Base-by-base conservation (phyloP, 768 basidiomycete species). In the Agaricus blazei region DNA sequence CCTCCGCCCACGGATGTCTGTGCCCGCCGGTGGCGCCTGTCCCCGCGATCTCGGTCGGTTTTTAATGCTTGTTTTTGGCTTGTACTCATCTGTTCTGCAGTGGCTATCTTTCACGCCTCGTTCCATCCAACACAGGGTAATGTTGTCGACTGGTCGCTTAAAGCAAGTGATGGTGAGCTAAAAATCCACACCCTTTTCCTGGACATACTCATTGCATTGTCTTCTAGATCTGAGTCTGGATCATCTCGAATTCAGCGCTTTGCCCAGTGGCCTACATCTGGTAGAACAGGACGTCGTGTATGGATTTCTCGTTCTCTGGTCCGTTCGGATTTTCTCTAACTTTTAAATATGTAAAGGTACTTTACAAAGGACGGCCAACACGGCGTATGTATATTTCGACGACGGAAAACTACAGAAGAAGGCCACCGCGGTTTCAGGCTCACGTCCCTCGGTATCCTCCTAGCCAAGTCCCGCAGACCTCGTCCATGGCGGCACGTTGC, bases 71-170 rank as follows among this genome's bases (percentile, higher is more conserved):
- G 28, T 3, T 36, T 3, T 36, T 7, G 14, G 2, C 47, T n/a
- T 29, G 42, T 48, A 28, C 41, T 56, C 23, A 47, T n/a, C 7
- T 31, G n/a, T 42, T 55, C 46, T 23, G n/a, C 61, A 91, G 90
- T 89, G 64, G 87, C 89, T 9, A 86, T 91, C 65, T 92, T 91
- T 59, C 89, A 92, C 69, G 78, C 85, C 15, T 89, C 88, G 5
- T 93, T 93, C 63, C 90, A 93, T 69, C 87, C 88, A 1, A 93
- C 89, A 23, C 79, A 81, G 60, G 90, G 90, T 12, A 91, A 90
- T 65, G 66, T 84, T 12, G 73, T 92, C 12, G 90, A 92, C 68
- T 93, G 91, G 90, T 82, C 77, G 43, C 65, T 87, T 29, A 89
- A 84, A 63, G 81, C 83, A 8, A 82, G 74, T 64, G 80, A 89